Base-by-base conservation (phyloP, 164 flowering plant species). In the Chloranthus sessilifolius region DNA sequence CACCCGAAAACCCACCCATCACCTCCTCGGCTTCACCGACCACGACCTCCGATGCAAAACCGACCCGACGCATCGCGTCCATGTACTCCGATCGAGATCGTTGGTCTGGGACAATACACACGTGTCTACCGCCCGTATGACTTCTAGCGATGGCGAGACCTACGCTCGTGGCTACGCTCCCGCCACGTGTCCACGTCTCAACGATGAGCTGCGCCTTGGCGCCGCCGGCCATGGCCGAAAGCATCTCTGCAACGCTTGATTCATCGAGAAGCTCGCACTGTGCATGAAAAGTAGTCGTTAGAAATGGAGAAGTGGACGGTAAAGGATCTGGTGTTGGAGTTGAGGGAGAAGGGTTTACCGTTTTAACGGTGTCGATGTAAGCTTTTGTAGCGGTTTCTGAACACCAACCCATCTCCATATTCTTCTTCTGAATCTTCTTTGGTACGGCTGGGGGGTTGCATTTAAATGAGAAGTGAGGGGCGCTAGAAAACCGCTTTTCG, bases 401-500 rank as follows among this genome's bases (percentile, higher is more conserved):
- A 10, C 83, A 80, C 97, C 97, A 89, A 52, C 71, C 75, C 7
- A 82, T 74, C 82, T 86, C 80, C 95, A 83, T 83, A 33, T 66
- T 44, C 26, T 40, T 40, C 17, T 6, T 36, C 30, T 31, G 10
- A n/a, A n/a, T n/a, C n/a, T n/a, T n/a, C n/a, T n/a, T n/a, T n/a
- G n/a, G n/a, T n/a, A n/a, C n/a, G n/a, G n/a, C n/a, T n/a, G n/a
- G n/a, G n/a, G n/a, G n/a, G n/a, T n/a, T n/a, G n/a, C n/a, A n/a
- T n/a, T n/a, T n/a, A n/a, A n/a, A n/a, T n/a, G n/a, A n/a, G n/a
- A n/a, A n/a, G n/a, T n/a, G n/a, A n/a, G n/a, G n/a, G n/a, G n/a
- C n/a, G n/a, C n/a, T n/a, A n/a, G n/a, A n/a, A n/a, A n/a, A n/a
- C n/a, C n/a, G n/a, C n/a, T n/a, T n/a, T n/a, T n/a, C n/a, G n/a